phyloP scores from a whole-genome alignment of 768 basidiomycete genomes.

The Leccinum obscurum region DNA sequence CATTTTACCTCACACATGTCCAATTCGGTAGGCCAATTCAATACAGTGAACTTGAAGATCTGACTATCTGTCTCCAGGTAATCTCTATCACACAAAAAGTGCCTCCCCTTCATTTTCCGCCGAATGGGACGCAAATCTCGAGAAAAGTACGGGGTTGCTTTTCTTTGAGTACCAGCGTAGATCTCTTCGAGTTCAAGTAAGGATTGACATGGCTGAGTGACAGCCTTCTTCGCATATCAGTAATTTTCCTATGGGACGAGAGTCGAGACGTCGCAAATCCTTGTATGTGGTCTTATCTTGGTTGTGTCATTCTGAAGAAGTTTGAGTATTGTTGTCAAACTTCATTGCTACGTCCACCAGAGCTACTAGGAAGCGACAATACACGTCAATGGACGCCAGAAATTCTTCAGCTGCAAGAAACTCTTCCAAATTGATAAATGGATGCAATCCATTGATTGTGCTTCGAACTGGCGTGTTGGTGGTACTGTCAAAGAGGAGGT shows the following conservation, averaged over 20 bases:
- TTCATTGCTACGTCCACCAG: too few species aligned
- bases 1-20: slow-evolving; percentile 55
- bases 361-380: too few species aligned
- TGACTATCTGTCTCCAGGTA: slow-evolving; percentile 17
- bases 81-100: slow-evolving; percentile 25
- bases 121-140: slow-evolving; percentile 63
- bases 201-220: slow-evolving; percentile 11
- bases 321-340: too few species aligned
- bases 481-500: slow-evolving; percentile 42
- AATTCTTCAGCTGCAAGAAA: too few species aligned
- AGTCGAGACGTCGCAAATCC: too few species aligned
- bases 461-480: slow-evolving; percentile 28
- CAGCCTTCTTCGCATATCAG: too few species aligned
- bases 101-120: slow-evolving; percentile 47
- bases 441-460: too few species aligned
- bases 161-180: slow-evolving; percentile 70
- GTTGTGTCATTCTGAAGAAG: too few species aligned
- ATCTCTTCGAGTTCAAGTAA: slow-evolving; percentile 58
- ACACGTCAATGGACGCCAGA: too few species aligned
- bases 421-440: too few species aligned
- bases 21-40: slow-evolving; percentile 53
- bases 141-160: slow-evolving; percentile 50
- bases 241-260: too few species aligned
- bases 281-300: too few species aligned
- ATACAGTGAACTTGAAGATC: background rate